These are phyloP conservation scores for Vinca minor DNA, from an alignment of 257 asterid species.

Conservation along the genomic window DNA sequence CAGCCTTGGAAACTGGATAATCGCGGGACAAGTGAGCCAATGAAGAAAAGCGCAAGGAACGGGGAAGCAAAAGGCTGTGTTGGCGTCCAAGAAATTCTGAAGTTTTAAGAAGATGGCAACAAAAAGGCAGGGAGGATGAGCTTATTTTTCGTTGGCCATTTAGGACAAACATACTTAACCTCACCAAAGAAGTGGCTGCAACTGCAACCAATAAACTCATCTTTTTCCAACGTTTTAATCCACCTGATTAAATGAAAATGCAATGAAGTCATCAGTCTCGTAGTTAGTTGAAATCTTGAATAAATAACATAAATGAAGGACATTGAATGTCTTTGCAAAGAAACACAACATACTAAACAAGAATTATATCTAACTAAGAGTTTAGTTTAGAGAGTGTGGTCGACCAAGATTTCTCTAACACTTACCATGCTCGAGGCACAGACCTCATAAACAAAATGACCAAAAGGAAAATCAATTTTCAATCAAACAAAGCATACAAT, in stretches of 20 bases:
- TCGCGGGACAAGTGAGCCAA: neutral
- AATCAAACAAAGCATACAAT: neutral
- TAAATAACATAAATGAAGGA: neutral
- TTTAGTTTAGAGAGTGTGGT: neutral
- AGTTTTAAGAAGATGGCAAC: neutral
- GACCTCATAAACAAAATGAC: neutral
- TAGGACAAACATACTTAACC: neutral
- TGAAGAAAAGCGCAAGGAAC: neutral
- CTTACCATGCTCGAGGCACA: neutral
- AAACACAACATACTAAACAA: neutral
- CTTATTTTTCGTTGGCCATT: neutral
- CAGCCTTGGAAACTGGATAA: neutral
- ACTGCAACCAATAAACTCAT: constrained; percentile 2
- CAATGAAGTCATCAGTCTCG: neutral
- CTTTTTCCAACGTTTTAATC: neutral
- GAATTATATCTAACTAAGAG: neutral
- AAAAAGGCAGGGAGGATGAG: neutral
- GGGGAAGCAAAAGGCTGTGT: neutral
- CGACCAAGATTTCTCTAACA: too few relatives aligned
- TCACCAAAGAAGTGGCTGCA: neutral
- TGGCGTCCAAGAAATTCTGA: neutral
- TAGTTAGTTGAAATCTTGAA: neutral
- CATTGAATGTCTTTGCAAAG: neutral
- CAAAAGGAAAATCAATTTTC: neutral
- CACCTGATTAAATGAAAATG: neutral